Evolutionary conservation across 2,329 filamentous ascomycete genomes (phyloP).

Genomic region (Trichothecium roseum): DNA sequence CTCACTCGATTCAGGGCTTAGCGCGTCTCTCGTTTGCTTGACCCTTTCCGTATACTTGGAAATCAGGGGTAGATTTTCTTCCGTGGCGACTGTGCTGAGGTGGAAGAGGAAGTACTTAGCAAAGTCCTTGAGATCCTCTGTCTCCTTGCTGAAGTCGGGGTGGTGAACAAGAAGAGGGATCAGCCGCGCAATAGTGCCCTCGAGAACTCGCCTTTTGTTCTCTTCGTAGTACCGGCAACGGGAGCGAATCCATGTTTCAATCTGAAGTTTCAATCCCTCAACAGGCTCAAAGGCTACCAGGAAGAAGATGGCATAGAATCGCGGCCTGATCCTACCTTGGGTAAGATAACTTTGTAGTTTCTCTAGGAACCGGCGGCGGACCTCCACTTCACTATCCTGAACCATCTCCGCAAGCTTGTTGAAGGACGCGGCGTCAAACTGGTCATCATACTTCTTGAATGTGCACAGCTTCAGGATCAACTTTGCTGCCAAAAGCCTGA

Average conservation of each 20-base stretch:
- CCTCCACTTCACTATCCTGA: slow-evolving; percentile 64
- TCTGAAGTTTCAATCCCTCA: slow-evolving; percentile 58
- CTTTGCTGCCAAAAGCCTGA: slow-evolving; percentile 73
- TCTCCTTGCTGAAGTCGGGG: slow-evolving; percentile 65
- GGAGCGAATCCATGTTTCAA: slow-evolving; percentile 83
- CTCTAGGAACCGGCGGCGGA: slow-evolving; percentile 69
- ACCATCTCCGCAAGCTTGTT: slow-evolving; percentile 71
- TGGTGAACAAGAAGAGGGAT: slow-evolving; percentile 88
- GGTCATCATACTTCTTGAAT: slow-evolving; percentile 62
- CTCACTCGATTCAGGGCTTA: slow-evolving; percentile 57
- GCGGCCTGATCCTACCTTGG: slow-evolving; percentile 54
- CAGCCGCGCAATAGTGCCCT: slow-evolving; percentile 70
- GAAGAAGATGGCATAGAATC: slow-evolving; percentile 87
- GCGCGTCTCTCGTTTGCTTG: slow-evolving; percentile 78
- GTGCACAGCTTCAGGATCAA: slow-evolving; percentile 76
- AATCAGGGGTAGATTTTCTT: slow-evolving; percentile 79
- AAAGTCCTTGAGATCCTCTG: slow-evolving; percentile 67
- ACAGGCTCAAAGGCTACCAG: slow-evolving; percentile 84
- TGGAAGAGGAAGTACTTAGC: slow-evolving; percentile 87
- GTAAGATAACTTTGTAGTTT: slow-evolving; percentile 88
- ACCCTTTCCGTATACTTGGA: slow-evolving; percentile 87
- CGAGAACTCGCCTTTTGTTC: slow-evolving; percentile 56
- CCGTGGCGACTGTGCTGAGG: slow-evolving; percentile 68
- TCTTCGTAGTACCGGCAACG: slow-evolving; percentile 56
- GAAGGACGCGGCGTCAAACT: slow-evolving; percentile 65